Evolutionary conservation across 176 grass and related monocot species (phyloP).

Genomic region (Lolium multiflorum): DNA sequence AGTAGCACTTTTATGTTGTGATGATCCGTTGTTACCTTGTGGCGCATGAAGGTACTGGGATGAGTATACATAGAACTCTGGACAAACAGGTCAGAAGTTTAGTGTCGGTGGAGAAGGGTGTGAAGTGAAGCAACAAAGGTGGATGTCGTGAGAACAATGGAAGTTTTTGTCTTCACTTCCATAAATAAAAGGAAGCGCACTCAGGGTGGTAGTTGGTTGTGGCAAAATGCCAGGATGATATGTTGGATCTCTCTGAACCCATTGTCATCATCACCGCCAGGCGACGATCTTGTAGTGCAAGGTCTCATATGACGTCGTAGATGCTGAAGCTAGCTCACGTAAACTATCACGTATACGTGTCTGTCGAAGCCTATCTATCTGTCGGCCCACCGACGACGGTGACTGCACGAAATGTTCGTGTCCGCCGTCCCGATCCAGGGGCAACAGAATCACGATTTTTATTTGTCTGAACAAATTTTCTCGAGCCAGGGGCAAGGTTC

Average conservation of each 20-base stretch:
- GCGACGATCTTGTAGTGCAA: background rate
- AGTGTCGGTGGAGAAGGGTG: background rate
- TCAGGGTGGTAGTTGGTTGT: background rate
- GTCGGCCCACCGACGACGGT: background rate
- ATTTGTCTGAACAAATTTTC: background rate
- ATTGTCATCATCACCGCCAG: background rate
- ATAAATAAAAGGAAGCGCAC: background rate
- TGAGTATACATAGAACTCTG: background rate
- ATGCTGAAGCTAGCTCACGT: background rate
- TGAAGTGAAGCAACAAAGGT: background rate
- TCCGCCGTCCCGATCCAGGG: background rate
- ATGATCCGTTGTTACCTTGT: background rate
- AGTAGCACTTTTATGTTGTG: background rate
- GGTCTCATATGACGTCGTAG: background rate
- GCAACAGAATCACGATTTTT: background rate
- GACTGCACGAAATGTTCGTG: background rate
- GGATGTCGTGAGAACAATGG: background rate
- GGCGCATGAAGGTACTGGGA: background rate
- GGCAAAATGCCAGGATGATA: constrained; percentile 23
- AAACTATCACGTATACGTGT: background rate
- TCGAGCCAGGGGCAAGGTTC: background rate
- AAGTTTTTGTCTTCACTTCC: background rate
- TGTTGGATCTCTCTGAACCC: background rate
- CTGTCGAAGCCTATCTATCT: constrained; percentile 14
- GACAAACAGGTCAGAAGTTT: background rate